Conservation (phyloP, 768 basidiomycete species). For the Lactarius vividus region DNA sequence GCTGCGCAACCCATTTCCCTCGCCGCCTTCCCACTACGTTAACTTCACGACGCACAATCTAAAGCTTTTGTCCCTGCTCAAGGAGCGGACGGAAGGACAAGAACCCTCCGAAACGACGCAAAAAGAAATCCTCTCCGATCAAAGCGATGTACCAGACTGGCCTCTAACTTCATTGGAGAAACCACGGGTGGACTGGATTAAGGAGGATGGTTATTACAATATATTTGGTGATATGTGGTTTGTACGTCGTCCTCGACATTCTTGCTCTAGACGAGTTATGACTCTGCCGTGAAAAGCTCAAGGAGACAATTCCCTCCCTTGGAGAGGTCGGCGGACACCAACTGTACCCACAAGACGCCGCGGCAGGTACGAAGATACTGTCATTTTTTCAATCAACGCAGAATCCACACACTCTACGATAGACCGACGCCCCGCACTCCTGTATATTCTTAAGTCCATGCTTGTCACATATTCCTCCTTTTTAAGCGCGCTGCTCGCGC, state of each 20-base stretch:
- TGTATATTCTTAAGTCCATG: constrained; percentile 69
- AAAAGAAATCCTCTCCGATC: constrained; percentile 63
- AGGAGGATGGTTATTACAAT: constrained; percentile 77
- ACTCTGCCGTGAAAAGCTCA: constrained; percentile 49
- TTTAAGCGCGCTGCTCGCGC: constrained; percentile 60
- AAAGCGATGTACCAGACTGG: constrained; percentile 76
- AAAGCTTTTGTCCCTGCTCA: constrained; percentile 59
- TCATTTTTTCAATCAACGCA: background rate
- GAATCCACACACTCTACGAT: background rate
- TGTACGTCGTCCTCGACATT: constrained; percentile 48
- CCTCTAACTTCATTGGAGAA: constrained; percentile 73
- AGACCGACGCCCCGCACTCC: constrained; percentile 79
- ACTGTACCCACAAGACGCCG: constrained; percentile 72
- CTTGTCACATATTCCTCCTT: constrained; percentile 77
- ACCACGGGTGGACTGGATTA: constrained; percentile 87
- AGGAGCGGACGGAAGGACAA: constrained; percentile 42
- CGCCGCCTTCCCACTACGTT: constrained; percentile 80
- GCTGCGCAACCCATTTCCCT: constrained; percentile 84
- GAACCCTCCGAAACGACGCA: constrained; percentile 49
- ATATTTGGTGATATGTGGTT: constrained; percentile 90
- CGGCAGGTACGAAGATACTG: constrained; percentile 48
- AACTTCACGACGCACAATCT: constrained; percentile 77
- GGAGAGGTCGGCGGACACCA: constrained; percentile 78
- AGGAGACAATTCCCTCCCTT: constrained; percentile 80
- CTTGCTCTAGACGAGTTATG: constrained; percentile 1